Base-by-base conservation (phyloP, 73 alveolate species). In the Paramecium pentaurelia region DNA sequence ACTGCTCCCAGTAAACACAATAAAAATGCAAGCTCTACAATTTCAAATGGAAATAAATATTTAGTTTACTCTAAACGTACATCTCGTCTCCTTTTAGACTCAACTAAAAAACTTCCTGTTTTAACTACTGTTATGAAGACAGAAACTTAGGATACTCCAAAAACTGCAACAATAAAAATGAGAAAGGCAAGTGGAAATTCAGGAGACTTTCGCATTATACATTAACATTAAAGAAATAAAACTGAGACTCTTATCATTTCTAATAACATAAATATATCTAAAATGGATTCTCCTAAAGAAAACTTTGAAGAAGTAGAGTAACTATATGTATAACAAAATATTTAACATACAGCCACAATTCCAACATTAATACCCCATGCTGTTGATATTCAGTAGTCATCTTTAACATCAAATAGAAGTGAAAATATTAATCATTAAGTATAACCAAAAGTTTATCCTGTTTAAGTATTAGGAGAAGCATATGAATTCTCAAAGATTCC, bases 71-170 rank as follows among this genome's bases (percentile, higher is more conserved):
- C 84, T 4, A 64, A 64, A 64, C 45, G 84, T 64, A 32, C 84
- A 64, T 64, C 84, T 32, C 42, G 84, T 28, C 47, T 28, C 42
- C 27, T 28, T 28, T 10, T 32, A 34, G 84, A 64, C 12, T 64
- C 84, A 25, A 32, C 18, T 5, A 32, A 28, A 64, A 64, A 14
- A 32, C 84, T 64, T 6, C 84, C 84, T 9, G 18, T 64, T 34
- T 64, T 64, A 64, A 64, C 84, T 14, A 64, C 84, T 64, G 84
- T 34, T 32, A 64, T 64, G 84, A 64, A 28, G 30, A 64, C 84
- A 64, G 84, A 64, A 64, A 32, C 42, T 28, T n/a, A 64, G 12
- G 84, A 64, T 28, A 64, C 84, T 16, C 84, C 84, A 27, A 64
- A 64, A 34, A 64, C 84, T 64, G 84, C 84, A 22, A 14, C 27